Conservation (phyloP, 257 asterid species). For the Lantana camara region DNA sequence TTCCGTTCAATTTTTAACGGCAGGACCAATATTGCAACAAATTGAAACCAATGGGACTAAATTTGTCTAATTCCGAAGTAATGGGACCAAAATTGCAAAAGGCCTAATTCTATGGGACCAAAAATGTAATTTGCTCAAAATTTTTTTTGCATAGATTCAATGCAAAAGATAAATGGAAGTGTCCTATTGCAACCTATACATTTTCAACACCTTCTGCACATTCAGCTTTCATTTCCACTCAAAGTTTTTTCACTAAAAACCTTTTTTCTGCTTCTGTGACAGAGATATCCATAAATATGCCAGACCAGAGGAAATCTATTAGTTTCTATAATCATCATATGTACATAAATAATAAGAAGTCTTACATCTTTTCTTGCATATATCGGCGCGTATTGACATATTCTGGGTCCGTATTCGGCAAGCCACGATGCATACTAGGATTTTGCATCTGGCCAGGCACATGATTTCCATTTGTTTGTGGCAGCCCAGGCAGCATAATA, state of each 20-base stretch:
- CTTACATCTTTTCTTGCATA: conserved; percentile 73
- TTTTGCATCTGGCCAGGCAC: conserved; percentile 72
- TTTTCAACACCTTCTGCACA: background rate
- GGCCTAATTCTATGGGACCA: too few relatives aligned
- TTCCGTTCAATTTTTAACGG: too few relatives aligned
- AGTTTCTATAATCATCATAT: conserved; percentile 14
- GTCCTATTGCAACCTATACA: background rate
- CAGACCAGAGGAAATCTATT: background rate
- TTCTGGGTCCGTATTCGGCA: conserved; percentile 52
- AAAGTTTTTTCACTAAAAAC: background rate
- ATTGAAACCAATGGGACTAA: too few relatives aligned
- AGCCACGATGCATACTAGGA: conserved; percentile 51
- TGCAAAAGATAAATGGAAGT: background rate
- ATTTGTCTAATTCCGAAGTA: too few relatives aligned
- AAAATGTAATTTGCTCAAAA: too few relatives aligned
- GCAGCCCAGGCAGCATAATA: conserved; percentile 50
- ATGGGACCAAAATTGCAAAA: too few relatives aligned
- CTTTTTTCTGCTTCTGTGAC: background rate
- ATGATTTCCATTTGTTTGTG: conserved; percentile 69
- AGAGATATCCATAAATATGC: background rate
- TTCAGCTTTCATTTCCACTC: conserved; percentile 4
- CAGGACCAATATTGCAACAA: too few relatives aligned
- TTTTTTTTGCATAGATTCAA: background rate
- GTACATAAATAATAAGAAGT: conserved; percentile 23
- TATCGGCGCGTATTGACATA: conserved; percentile 48